Evolutionary conservation across 2,329 filamentous ascomycete species (phyloP).

Genomic region (Epichloe sp.): DNA sequence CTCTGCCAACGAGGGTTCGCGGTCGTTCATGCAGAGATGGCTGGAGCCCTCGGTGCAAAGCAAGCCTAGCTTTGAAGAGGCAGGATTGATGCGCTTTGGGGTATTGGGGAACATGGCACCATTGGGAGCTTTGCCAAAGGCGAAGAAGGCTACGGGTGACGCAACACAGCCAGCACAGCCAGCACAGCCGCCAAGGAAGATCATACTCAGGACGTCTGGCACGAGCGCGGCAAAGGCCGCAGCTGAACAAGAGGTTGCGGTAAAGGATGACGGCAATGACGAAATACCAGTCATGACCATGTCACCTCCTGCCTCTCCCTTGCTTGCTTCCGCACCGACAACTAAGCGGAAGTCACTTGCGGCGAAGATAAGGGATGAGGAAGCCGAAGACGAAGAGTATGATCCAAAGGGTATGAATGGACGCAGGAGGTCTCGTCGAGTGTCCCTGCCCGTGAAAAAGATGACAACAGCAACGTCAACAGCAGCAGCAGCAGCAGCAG

Average conservation of each 20-base stretch:
- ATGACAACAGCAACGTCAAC: constrained; percentile 6
- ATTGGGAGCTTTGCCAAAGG: constrained; percentile 59
- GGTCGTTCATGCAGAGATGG: constrained; percentile 42
- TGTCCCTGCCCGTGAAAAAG: constrained; percentile 17
- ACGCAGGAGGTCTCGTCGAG: constrained; percentile 21
- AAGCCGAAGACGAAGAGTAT: constrained; percentile 30
- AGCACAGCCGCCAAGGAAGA: constrained; percentile 24
- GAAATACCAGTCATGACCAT: constrained; percentile 5
- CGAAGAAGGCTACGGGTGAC: constrained; percentile 23
- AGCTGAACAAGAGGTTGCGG: constrained; percentile 8
- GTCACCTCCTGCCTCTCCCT: constrained; percentile 7
- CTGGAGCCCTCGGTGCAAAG: constrained; percentile 44
- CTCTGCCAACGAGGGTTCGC: constrained; percentile 25
- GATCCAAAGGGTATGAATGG: constrained; percentile 24
- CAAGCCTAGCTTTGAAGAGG: constrained; percentile 66
- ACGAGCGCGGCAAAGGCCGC: constrained; percentile 13
- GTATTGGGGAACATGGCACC: constrained; percentile 77
- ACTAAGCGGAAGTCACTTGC: constrained; percentile 11
- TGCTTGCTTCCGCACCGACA: constrained; percentile 12
- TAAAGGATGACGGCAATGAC: constrained; percentile 13
- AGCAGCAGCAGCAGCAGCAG: constrained; percentile 7
- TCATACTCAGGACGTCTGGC: constrained; percentile 31
- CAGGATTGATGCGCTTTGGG: constrained; percentile 57
- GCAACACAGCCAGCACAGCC: constrained; percentile 8
- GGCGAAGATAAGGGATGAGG: constrained; percentile 16